Base-by-base conservation (phyloP, 1,284 basidiomycete species). In the Irpex rosettiformis region DNA sequence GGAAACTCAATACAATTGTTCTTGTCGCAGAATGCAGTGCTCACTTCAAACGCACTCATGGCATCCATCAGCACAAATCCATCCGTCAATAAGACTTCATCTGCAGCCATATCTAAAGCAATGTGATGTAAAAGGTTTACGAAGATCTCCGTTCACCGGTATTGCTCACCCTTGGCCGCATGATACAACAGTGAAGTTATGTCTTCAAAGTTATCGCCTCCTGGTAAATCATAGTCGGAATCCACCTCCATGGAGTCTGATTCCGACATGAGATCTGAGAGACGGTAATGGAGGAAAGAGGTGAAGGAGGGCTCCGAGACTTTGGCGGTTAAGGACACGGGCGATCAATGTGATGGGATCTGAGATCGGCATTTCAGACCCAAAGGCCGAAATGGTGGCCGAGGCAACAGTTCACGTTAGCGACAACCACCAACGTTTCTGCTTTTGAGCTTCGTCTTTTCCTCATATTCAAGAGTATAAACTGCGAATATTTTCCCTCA, bases 21-120 rank as follows among this genome's bases (percentile, higher is more conserved):
- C 11, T 45, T 10, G 7, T n/a, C 5, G 18, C 11, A 16, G 18
- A 11, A 45, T 64, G 58, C 49, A 66, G 55, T 60, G 58, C 76
- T 63, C 68, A 91, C 90, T 79, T 93, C 88, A 58, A 96, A 85
- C 16, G 92, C 91, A 62, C 90, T 91, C 94, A 96, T 96, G 11
- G 92, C 87, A 61, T 96, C 94, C 62, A 89, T 79, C 52, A 95
- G 75, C 13, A 84, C 82, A 64, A 93, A 89, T 30, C 82, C 82
- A 1, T 85, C 80, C 60, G 85, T 84, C 47, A 92, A 80, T n/a
- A 94, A 63, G 61, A 93, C 77, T 54, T 80, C 78, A 10, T 85
- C 86, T 1, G 79, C 74, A 33, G 79, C 76, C 80, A 94, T 84
- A 51, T 83, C 92, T 54, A 54, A 22, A 54, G 37, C 40, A 45